Conservation (phyloP, 352 stramenopile species). For the Pythium volutum region DNA sequence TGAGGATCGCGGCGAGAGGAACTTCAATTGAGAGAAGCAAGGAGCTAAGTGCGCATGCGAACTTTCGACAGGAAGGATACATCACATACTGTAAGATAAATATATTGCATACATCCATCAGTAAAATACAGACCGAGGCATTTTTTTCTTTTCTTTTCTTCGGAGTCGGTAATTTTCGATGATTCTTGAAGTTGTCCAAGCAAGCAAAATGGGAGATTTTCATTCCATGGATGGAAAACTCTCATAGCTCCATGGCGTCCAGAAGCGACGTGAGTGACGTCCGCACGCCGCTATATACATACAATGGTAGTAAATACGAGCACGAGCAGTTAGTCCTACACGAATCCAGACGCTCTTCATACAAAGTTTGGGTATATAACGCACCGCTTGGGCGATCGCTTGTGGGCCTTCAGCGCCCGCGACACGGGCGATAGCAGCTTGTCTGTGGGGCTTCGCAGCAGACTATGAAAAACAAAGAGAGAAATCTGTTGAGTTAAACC, state of each 20-base stretch:
- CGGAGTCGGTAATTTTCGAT: conserved; percentile 8
- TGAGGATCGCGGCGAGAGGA: conserved; percentile 8
- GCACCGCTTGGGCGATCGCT: conserved; percentile 20
- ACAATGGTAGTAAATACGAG: neutral
- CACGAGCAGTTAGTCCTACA: no score
- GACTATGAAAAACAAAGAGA: conserved; percentile 33
- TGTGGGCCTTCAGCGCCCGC: conserved; percentile 35
- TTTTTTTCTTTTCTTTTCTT: neutral
- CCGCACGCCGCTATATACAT: conserved; percentile 11
- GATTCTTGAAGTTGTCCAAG: conserved; percentile 12
- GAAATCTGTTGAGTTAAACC: no score
- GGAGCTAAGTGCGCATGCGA: conserved; percentile 13
- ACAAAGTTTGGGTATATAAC: neutral
- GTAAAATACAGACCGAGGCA: conserved; percentile 1
- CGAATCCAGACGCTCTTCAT: no score
- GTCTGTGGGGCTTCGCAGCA: conserved; percentile 63
- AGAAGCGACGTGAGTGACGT: conserved; percentile 22
- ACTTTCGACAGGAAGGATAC: conserved; percentile 10
- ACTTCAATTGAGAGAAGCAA: conserved; percentile 1
- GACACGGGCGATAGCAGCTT: conserved; percentile 64
- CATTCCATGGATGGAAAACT: neutral
- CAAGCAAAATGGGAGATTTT: no score
- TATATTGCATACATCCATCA: conserved; percentile 3
- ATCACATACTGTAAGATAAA: conserved; percentile 17
- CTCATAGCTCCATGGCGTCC: conserved; percentile 12